phyloP scores from a whole-genome alignment of 257 asterid species.

The Leptodermis oblonga region DNA sequence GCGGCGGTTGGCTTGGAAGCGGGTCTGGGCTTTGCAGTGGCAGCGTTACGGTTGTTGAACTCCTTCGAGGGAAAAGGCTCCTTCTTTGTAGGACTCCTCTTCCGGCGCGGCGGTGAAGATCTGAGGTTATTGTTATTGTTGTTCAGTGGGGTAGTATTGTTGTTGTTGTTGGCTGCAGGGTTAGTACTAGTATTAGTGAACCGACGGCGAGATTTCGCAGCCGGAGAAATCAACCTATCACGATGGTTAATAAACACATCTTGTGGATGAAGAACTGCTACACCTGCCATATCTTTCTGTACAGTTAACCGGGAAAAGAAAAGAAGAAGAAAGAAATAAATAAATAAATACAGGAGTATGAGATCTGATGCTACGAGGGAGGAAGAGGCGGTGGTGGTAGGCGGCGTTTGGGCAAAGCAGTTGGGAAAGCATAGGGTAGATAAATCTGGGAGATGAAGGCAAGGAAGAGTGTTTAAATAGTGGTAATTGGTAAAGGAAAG shows the following conservation, averaged over 20 bases:
- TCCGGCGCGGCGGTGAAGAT: conserved; percentile 18
- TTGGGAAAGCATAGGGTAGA: too few relatives aligned
- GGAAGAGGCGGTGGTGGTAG: not conserved
- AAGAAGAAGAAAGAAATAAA: not conserved
- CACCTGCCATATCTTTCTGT: conserved; percentile 23
- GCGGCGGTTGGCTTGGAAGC: not conserved
- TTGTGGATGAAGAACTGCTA: conserved; percentile 32
- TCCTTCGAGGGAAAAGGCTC: not conserved
- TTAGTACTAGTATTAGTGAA: not conserved
- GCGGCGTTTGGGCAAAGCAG: not conserved
- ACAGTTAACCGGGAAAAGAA: too few relatives aligned
- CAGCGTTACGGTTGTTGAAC: not conserved
- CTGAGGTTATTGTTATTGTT: not conserved
- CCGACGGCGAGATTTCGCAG: conserved; percentile 16
- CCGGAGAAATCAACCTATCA: not conserved
- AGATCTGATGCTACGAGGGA: not conserved
- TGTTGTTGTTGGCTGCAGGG: not conserved
- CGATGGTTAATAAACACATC: conserved; percentile 16
- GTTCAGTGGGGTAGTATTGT: not conserved
- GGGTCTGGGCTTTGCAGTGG: conserved; percentile 8
- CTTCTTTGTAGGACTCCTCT: conserved; percentile 15
- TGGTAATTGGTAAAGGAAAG: not conserved
- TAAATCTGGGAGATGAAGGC: not conserved
- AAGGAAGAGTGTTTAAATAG: not conserved
- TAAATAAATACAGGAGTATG: not conserved